Evolutionary conservation across 495 filamentous ascomycete genomes (phyloP), one percentile per base, ranked within the genome.

Genomic region (Neurospora terricola): DNA sequence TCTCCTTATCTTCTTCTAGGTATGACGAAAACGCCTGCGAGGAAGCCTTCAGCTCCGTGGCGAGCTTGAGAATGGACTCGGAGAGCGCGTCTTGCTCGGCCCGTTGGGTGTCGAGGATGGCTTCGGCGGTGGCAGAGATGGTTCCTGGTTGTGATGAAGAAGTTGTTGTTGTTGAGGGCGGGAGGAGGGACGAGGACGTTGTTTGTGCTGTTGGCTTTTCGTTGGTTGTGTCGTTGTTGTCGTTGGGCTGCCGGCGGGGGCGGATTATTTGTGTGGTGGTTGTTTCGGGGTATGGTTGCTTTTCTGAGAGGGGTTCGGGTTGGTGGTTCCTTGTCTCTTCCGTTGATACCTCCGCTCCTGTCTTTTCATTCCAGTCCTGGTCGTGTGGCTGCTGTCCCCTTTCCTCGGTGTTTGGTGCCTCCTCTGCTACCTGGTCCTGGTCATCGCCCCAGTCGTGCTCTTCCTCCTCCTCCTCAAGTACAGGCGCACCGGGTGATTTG

Each of bases 71-170:
- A 48, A 99, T 90, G 8, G 92, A 94, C 54, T 84, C 83, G 2
- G 96, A 96, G 0, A 99, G 87, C n/a, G 87, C 83, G 79, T 97
- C 93, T 80, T 97, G 94, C 81, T 97, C 93, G 42, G 82, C 81
- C 70, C 93, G 91, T 74, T 96, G 87, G 73, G 89, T 84, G 74
- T 90, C 87, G 7, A 98, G 88, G 34, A 92, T 86, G 1, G 88
- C 85, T 81, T 97, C 94, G 6, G 82, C 78, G 36, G 83, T 79
- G 30, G 77, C 77, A 69, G 79, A 62, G 54, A 76, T 78, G 42
- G 75, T 62, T 4, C 54, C 54, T 73, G 62, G 74, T 73, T 72
- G 76, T 77, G 0, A 76, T 71, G 27, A 70, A 37, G 37, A 59
- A 14, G 34, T 34, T 34, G 43, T 54, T 54, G 73, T 73, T 45